Base-by-base conservation (phyloP, 495 filamentous ascomycete species). In the Hyphodiscus hymeniophilus region DNA sequence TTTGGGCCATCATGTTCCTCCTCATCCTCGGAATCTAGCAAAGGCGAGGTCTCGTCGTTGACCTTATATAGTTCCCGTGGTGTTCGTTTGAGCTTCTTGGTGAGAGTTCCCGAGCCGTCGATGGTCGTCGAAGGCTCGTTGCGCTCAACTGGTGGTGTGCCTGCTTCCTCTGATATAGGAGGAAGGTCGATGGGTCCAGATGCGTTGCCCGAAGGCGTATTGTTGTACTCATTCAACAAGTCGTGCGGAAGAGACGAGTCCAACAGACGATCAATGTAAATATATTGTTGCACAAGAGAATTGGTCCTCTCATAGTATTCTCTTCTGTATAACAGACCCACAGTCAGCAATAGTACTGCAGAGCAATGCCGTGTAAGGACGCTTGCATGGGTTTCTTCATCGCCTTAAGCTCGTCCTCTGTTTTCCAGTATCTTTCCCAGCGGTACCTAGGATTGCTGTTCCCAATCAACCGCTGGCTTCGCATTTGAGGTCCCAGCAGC, bases 191-290 rank as follows among this genome's bases (percentile, higher is more conserved):
- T 55, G 10, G 61, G 30, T 53, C 50, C 54, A 66, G 65, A 41
- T 60, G 65, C 15, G 62, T 69, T 43, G 16, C 44, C 61, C 21
- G 60, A 51, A 22, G 67, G 58, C 48, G 76, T 66, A 38, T 77
- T 59, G 45, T 77, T 76, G 63, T 96, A 96, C 56, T 94, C 90
- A 56, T 92, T 86, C 42, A 96, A 78, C 13, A 96, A 68, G 57
- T 85, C 79, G 51, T 89, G 87, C 0, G 89, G 88, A 5, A 94
- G 68, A 6, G 88, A 89, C 11, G 87, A 94, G 63, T 94, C 89
- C 28, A 96, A 74, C 16, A 96, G 66, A n/a, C 84, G 76, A 63
- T 96, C 89, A 53, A 95, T 94, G 58, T 91, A 95, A 39, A 87
- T 72, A 61, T 95, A 96, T 55, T 88, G 85, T 47, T 88, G 83